These are phyloP conservation scores for Achaetomium macrosporum DNA, from an alignment of 2,329 filamentous ascomycete species.

Conservation along the genomic window DNA sequence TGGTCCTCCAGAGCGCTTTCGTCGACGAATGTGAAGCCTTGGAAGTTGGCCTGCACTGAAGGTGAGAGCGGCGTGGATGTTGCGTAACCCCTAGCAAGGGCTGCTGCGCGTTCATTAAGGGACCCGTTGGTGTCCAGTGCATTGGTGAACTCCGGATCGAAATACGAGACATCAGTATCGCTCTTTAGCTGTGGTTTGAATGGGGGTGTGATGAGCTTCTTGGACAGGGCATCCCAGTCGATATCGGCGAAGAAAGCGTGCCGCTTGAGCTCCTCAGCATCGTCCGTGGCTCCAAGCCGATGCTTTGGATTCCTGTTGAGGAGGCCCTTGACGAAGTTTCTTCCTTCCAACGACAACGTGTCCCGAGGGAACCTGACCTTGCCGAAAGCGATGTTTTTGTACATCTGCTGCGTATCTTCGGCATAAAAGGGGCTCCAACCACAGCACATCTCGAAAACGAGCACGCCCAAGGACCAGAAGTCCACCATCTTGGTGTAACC, in stretches of 20 bases:
- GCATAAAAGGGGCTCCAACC: constrained; percentile 99
- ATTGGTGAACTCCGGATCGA: constrained; percentile 97
- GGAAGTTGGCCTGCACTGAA: constrained; percentile 95
- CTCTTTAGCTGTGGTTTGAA: constrained; percentile 98
- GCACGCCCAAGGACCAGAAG: constrained; percentile 95
- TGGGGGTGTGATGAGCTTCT: constrained; percentile 89
- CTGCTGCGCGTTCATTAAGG: constrained; percentile 84
- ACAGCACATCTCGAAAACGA: constrained; percentile 99
- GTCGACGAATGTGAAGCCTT: constrained; percentile 98
- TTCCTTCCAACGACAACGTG: constrained; percentile 86
- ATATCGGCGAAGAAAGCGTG: constrained; percentile 94
- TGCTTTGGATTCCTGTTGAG: constrained; percentile 97
- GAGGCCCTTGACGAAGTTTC: constrained; percentile 96
- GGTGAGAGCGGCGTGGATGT: constrained; percentile 90
- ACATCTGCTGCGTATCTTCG: constrained; percentile 99
- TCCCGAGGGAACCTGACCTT: constrained; percentile 96
- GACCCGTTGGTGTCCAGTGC: constrained; percentile 82
- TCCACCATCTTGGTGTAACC: constrained; percentile 99
- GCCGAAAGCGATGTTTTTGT: constrained; percentile 99
- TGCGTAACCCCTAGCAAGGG: constrained; percentile 76
- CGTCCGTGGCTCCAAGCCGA: constrained; percentile 80
- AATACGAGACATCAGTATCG: constrained; percentile 94
- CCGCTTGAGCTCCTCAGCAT: constrained; percentile 88
- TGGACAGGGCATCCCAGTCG: constrained; percentile 81
- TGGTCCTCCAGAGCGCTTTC: constrained; percentile 91